Conservation (phyloP, 2,329 filamentous ascomycete species). For the Aspergillus sp. region DNA sequence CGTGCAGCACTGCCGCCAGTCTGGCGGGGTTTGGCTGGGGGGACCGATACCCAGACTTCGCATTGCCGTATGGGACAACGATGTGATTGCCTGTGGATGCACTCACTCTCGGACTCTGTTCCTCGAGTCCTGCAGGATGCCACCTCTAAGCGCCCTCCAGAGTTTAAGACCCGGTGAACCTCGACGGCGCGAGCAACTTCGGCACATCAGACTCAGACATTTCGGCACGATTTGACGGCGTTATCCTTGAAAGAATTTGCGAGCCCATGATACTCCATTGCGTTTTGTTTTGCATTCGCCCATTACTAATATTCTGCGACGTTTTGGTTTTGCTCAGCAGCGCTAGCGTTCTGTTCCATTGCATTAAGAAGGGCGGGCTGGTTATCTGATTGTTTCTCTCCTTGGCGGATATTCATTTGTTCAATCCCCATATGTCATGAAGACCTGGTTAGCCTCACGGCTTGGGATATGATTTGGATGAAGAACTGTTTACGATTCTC, state of each 20-base stretch:
- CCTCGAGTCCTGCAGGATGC: too few species aligned
- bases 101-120: too few species aligned
- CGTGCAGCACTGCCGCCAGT: conserved; percentile 68
- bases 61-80: conserved; percentile 59
- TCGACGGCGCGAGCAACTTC: conserved; percentile 27
- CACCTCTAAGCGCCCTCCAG: conserved; percentile 21
- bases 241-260: conserved; percentile 40
- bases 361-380: conserved; percentile 41
- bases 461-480: conserved; percentile 37
- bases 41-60: conserved; percentile 73
- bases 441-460: conserved; percentile 42
- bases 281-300: conserved; percentile 26
- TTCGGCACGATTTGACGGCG: conserved; percentile 48
- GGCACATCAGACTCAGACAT: conserved; percentile 33
- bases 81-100: conserved; percentile 49
- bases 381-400: conserved; percentile 33
- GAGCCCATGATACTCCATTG: conserved; percentile 33
- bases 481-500: conserved; percentile 27
- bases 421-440: conserved; percentile 37
- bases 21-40: conserved; percentile 73
- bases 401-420: conserved; percentile 24
- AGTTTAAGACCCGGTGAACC: conserved; percentile 34
- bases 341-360: conserved; percentile 13
- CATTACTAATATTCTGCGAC: conserved; percentile 11
- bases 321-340: conserved; percentile 31